phyloP scores from a whole-genome alignment of 129 eudicot species.

The Flaveria bidentis region DNA sequence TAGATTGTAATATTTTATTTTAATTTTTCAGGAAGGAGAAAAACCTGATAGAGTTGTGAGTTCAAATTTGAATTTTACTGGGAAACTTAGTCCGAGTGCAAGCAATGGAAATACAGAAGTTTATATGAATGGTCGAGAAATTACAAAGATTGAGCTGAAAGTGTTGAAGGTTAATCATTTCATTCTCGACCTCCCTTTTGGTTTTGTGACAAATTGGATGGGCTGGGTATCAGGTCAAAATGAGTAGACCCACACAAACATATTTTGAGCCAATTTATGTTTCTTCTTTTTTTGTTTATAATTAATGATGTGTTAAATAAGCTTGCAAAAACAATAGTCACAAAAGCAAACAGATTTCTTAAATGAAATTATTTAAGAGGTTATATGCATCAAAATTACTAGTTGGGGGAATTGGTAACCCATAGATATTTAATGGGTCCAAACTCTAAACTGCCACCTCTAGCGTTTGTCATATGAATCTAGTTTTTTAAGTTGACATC shows the following conservation, averaged over 20 bases:
- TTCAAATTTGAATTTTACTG: constrained; percentile 46
- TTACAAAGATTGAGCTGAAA: constrained; percentile 47
- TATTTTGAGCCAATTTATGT: neutral
- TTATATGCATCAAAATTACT: neutral
- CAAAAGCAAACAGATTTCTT: neutral
- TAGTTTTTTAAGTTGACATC: neutral
- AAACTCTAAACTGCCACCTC: neutral
- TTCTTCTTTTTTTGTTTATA: too few relatives aligned
- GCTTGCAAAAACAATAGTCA: neutral
- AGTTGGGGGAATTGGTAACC: neutral
- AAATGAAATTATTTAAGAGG: neutral
- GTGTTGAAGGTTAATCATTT: constrained; percentile 43
- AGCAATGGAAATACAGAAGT: constrained; percentile 53
- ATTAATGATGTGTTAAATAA: neutral
- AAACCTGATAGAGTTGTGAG: constrained; percentile 56
- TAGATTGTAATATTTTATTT: neutral
- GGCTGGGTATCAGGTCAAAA: neutral
- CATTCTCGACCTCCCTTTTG: neutral
- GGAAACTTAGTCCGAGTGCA: constrained; percentile 46
- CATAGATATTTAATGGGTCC: neutral
- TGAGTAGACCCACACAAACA: neutral
- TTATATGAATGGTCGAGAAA: constrained; percentile 50
- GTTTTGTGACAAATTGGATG: neutral
- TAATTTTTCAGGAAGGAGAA: constrained; percentile 43
- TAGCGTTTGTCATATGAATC: neutral